phyloP scores from a whole-genome alignment of 2,329 filamentous ascomycete genomes.

The Cordyceps tenuipes region DNA sequence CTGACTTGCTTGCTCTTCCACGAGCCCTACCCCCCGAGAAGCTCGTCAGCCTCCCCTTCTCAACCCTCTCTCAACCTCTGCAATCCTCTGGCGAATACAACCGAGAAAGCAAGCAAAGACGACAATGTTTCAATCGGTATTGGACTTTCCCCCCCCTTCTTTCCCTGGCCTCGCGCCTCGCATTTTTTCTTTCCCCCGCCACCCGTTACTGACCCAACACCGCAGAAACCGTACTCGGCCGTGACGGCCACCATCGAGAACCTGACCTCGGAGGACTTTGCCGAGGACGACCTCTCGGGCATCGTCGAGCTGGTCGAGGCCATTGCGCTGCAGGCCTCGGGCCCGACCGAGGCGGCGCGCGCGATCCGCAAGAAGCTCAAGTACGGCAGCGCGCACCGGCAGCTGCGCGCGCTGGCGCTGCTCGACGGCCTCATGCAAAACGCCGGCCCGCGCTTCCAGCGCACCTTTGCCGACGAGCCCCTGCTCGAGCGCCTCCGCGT shows the following conservation, averaged over 20 bases:
- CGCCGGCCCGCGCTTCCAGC: slow-evolving; percentile 78
- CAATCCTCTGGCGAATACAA: too few species aligned
- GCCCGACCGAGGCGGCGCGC: slow-evolving; percentile 80
- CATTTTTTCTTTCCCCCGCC: too few species aligned
- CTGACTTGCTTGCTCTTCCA: neutral
- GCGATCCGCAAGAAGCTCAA: slow-evolving; percentile 97
- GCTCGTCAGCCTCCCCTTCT: neutral
- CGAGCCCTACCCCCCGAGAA: neutral
- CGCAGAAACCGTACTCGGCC: slow-evolving; percentile 76
- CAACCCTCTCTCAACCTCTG: too few species aligned
- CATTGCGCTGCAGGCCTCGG: slow-evolving; percentile 78
- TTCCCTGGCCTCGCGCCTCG: too few species aligned
- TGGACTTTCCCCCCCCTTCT: neutral
- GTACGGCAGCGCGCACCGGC: slow-evolving; percentile 89
- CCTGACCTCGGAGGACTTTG: slow-evolving; percentile 79
- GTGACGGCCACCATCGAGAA: slow-evolving; percentile 89
- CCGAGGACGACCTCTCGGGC: slow-evolving; percentile 84
- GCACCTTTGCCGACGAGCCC: slow-evolving; percentile 81
- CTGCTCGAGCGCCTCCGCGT: slow-evolving; percentile 85
- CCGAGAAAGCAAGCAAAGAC: neutral
- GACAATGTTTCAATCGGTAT: slow-evolving; percentile 4
- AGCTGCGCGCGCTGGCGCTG: slow-evolving; percentile 79
- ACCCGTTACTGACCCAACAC: too few species aligned
- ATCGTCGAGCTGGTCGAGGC: slow-evolving; percentile 93
- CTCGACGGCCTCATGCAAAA: slow-evolving; percentile 94